These are phyloP conservation scores for Aspergillus unguis DNA, from an alignment of 2,329 filamentous ascomycete species.

Conservation along the genomic window DNA sequence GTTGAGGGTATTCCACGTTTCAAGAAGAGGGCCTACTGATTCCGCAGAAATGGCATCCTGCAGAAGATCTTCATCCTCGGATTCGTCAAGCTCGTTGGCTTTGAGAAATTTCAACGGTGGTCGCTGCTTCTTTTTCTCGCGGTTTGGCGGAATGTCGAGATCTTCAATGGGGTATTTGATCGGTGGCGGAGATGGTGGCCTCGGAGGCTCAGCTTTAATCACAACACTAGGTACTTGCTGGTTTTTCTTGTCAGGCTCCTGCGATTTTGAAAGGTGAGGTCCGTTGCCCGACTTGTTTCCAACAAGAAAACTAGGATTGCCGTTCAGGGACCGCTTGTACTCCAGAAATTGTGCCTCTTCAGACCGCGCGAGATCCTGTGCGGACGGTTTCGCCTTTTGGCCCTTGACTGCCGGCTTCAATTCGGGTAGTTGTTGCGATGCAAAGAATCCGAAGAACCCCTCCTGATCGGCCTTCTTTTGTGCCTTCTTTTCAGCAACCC, in stretches of 20 bases:
- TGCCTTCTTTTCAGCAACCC: constrained; percentile 72
- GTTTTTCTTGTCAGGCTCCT: constrained; percentile 33
- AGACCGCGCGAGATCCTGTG: constrained; percentile 46
- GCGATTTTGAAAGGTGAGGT: constrained; percentile 30
- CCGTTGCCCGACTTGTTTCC: constrained; percentile 26
- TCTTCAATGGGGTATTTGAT: constrained; percentile 97
- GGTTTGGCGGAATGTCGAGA: constrained; percentile 69
- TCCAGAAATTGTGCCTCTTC: constrained; percentile 49
- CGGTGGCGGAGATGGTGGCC: constrained; percentile 65
- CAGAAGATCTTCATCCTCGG: constrained; percentile 47
- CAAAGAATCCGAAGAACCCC: constrained; percentile 51
- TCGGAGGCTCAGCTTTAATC: constrained; percentile 49
- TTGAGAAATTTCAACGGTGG: constrained; percentile 77
- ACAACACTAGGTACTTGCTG: constrained; percentile 36
- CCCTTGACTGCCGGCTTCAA: constrained; percentile 71
- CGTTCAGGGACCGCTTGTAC: constrained; percentile 46
- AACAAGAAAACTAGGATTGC: constrained; percentile 42
- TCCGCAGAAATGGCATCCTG: constrained; percentile 65
- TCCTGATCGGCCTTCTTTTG: constrained; percentile 57
- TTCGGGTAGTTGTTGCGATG: constrained; percentile 61
- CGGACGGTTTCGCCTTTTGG: constrained; percentile 57
- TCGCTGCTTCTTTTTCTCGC: constrained; percentile 61
- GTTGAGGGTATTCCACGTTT: constrained; percentile 95
- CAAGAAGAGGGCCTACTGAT: constrained; percentile 78
- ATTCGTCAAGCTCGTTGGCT: constrained; percentile 56